Evolutionary conservation across 1,284 basidiomycete genomes (phyloP).

Genomic region (Malassezia yamatoensis): DNA sequence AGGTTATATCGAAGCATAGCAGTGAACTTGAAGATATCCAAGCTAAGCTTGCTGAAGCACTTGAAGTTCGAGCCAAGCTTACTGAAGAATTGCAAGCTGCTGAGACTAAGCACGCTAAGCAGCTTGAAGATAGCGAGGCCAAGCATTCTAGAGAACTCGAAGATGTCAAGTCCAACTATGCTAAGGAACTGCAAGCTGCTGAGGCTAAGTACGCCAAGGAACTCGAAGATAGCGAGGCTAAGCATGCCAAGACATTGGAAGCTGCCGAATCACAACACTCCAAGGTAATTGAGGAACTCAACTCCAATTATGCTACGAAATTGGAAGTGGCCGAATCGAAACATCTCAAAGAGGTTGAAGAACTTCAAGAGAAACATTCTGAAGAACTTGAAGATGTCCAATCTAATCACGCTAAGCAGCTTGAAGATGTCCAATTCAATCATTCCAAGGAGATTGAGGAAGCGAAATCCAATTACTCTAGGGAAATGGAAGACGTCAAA

Average conservation of each 20-base stretch:
- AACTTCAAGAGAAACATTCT: background rate
- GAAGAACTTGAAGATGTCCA: constrained; percentile 15
- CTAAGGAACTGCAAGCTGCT: background rate
- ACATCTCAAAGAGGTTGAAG: background rate
- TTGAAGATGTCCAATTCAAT: background rate
- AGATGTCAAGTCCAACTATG: background rate
- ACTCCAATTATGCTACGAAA: background rate
- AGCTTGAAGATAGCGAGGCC: background rate
- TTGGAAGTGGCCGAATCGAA: background rate
- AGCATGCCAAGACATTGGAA: background rate
- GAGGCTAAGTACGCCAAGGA: background rate
- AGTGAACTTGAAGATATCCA: too few relatives aligned
- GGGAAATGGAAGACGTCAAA: background rate
- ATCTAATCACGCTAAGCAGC: constrained; percentile 5
- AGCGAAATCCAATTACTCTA: background rate
- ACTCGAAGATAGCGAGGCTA: background rate
- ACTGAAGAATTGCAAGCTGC: background rate
- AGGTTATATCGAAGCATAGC: too few relatives aligned
- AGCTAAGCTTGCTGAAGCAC: too few relatives aligned
- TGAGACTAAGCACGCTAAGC: background rate
- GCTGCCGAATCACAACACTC: background rate
- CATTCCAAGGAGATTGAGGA: background rate
- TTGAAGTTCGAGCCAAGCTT: background rate
- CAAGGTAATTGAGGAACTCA: background rate
- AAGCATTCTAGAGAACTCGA: constrained; percentile 3